Base-by-base conservation (phyloP, 306 rosid genomes). In the Hylodesmum podocarpum region DNA sequence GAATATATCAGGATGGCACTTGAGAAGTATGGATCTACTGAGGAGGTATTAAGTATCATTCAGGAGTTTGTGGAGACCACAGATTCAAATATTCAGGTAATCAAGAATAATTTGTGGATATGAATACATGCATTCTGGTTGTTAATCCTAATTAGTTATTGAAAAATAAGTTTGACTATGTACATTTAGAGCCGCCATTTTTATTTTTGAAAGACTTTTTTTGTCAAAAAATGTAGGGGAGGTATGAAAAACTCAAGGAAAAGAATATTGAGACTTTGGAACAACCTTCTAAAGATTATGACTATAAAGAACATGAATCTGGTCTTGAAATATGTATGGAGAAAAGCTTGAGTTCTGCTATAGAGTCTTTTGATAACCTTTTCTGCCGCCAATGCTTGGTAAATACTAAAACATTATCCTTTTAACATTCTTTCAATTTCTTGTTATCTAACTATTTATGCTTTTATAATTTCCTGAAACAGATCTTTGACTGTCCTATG, bases 341-440 rank as follows among this genome's bases (percentile, higher is more conserved):
- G 66, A 88, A 87, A 87, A 89, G 87, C 79, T 84, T 91, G 49
- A 75, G 87, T 77, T 80, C 73, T 12, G 80, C 90, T 47, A 73
- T 86, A 76, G 97, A 86, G 81, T 78, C 87, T 85, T 89, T 94
- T 7, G 93, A 88, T 57, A 85, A 83, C 76, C 87, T 91, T 78
- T 90, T 91, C 41, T 94, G 97, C 68, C 92, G 94, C 13, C 94
- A 83, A 29, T 94, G 98, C 85, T 73, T 86, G 81, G 98, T 94
- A 88, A 57, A 84, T 36, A 61, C 33, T 83, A 70, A 57, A 66
- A 51, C 68, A 58, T 28, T 29, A 61, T 34, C 47, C 25, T 31
- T 65, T 63, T 64, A 37, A 27, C 59, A 44, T 76, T 75, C 5
- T 55, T 67, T 63, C 19, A 72, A 29, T 29, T 0, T 40, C 54